These are phyloP conservation scores for Dictyostelium brefeldianum DNA, from an alignment of 78 protist species.

Conservation along the genomic window DNA sequence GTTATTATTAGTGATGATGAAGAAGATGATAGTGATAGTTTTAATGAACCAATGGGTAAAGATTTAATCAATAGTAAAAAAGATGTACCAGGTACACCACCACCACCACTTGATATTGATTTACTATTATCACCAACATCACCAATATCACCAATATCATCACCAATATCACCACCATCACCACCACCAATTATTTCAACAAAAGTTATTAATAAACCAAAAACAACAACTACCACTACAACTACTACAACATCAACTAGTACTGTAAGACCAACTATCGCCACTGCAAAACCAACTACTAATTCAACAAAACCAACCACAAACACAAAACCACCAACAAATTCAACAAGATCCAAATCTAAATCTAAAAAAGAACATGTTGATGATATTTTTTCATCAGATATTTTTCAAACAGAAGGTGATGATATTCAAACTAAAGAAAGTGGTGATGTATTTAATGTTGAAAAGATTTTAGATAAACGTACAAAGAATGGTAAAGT, in stretches of 20 bases:
- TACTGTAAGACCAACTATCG: not conserved
- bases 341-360: not conserved
- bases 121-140: not conserved
- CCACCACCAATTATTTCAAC: not conserved
- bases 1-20: not conserved
- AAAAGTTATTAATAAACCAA: not conserved
- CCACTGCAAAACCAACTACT: not conserved
- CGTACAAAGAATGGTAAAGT: not conserved
- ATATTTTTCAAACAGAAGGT: not conserved
- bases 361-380: not conserved
- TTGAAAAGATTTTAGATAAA: conserved; percentile 28
- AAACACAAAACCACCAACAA: not conserved
- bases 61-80: not conserved
- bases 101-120: conserved; percentile 1
- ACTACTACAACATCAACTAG: not conserved
- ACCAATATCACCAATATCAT: not conserved
- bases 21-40: not conserved
- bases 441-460: not conserved
- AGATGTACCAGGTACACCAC: conserved; percentile 3
- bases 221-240: not conserved
- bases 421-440: not conserved
- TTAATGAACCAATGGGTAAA: not conserved
- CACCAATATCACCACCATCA: too few species aligned
- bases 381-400: not conserved
- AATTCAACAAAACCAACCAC: not conserved